Percentiles rank a stretch among this genome's conserved stretches.
phyloP scores from a whole-genome alignment of 164 flowering plant species.

The Macadamia tetraphylla region DNA sequence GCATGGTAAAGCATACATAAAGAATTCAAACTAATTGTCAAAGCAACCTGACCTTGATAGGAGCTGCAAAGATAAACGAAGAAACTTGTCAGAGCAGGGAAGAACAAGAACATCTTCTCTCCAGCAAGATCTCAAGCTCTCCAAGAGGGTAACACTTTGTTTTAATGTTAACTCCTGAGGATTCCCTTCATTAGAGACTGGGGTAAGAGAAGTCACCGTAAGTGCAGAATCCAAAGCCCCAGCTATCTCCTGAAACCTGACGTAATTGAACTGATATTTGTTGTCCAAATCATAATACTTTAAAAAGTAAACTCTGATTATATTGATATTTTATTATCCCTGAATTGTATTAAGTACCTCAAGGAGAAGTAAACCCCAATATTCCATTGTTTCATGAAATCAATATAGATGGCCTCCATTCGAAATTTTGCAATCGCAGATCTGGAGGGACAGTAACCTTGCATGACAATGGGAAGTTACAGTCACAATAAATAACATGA shows the following conservation, averaged over 20 bases:
- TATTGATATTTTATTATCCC: neutral
- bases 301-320: slow-evolving; percentile 1
- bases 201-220: slow-evolving; percentile 38
- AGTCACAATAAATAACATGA: slow-evolving; percentile 19
- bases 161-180: slow-evolving; percentile 47
- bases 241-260: slow-evolving; percentile 97
- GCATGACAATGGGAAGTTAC: slow-evolving; percentile 38
- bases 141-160: slow-evolving; percentile 75
- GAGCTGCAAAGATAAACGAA: slow-evolving; percentile 89
- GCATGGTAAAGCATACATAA: neutral
- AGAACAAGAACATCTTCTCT: slow-evolving; percentile 76
- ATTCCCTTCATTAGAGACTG: slow-evolving; percentile 32
- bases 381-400: slow-evolving; percentile 97
- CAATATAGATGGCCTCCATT: slow-evolving; percentile 61
- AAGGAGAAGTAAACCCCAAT: slow-evolving; percentile 87
- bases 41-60: slow-evolving; percentile 59
- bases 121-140: slow-evolving; percentile 89
- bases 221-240: slow-evolving; percentile 81
- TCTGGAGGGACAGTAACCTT: slow-evolving; percentile 87
- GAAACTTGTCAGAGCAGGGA: slow-evolving; percentile 86
- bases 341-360: slow-evolving; percentile 45
- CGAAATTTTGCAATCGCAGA: slow-evolving; percentile 80
- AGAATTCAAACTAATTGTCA: slow-evolving; percentile 1
- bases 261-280: slow-evolving; percentile 12
- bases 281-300: slow-evolving; percentile 2